Evolutionary conservation across 805 yeast genomes (phyloP).

Genomic region (Schizosaccharomyces cryophilus): DNA sequence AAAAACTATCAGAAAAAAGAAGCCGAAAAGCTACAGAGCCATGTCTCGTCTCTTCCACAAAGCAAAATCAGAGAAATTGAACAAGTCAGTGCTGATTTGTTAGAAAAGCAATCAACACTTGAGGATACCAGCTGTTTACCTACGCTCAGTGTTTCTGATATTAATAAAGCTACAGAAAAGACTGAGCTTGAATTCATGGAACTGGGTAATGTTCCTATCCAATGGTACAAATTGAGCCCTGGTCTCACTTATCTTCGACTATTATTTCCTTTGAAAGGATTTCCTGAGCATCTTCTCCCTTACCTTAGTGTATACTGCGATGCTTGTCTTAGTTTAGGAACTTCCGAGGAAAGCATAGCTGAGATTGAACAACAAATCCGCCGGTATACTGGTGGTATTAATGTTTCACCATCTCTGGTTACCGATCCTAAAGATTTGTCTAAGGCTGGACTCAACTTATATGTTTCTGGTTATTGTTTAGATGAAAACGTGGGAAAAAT

Average conservation of each 20-base stretch:
- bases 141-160: constrained; percentile 48
- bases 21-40: constrained; percentile 21
- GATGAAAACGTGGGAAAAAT: constrained; percentile 36
- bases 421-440: constrained; percentile 30
- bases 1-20: constrained; percentile 32
- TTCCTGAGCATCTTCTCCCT: constrained; percentile 40
- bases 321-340: constrained; percentile 73
- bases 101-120: constrained; percentile 35
- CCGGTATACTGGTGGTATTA: constrained; percentile 61
- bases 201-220: constrained; percentile 14
- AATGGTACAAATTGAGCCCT: constrained; percentile 35
- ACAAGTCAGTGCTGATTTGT: constrained; percentile 34
- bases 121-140: constrained; percentile 69
- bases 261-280: constrained; percentile 28
- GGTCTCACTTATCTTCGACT: constrained; percentile 60
- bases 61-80: constrained; percentile 33
- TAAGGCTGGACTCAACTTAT: constrained; percentile 21
- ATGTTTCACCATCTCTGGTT: constrained; percentile 32
- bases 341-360: constrained; percentile 41
- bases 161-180: constrained; percentile 28
- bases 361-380: constrained; percentile 69
- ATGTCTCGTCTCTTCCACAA: constrained; percentile 23
- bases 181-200: constrained; percentile 10
- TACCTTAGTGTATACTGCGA: constrained; percentile 56
- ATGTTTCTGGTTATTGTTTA: constrained; percentile 44